Conservation (phyloP, 139 green algal genomes). For the Pseudopediastrum boryanum region DNA sequence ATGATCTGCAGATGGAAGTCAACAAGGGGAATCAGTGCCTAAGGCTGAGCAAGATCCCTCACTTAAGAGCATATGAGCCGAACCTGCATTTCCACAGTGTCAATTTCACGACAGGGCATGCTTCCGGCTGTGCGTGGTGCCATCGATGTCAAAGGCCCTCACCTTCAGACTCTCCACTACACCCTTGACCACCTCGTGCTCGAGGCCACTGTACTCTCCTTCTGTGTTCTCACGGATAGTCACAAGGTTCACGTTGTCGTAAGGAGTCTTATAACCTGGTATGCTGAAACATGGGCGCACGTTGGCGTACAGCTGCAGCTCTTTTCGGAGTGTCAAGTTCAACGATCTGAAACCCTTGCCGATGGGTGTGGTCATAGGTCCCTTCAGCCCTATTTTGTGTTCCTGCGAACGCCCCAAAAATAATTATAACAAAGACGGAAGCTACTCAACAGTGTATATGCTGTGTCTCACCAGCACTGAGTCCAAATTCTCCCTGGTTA, state of each 20-base stretch:
- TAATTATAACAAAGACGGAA: not conserved
- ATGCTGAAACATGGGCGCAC: conserved; percentile 95
- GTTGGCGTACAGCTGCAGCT: conserved; percentile 96
- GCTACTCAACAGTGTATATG: not conserved
- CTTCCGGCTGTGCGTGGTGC: not conserved
- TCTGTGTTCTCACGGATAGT: conserved; percentile 98
- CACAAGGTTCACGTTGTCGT: conserved; percentile 94
- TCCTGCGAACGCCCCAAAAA: conserved; percentile 54
- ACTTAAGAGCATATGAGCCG: not conserved
- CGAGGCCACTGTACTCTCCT: conserved; percentile 95
- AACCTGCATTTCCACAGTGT: too few species aligned
- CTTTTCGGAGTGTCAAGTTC: conserved; percentile 96
- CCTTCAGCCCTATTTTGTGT: conserved; percentile 92
- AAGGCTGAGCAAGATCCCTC: not conserved
- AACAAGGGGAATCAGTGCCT: not conserved
- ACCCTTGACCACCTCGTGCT: conserved; percentile 94
- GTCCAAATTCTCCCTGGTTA: conserved; percentile 94
- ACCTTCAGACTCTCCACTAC: conserved; percentile 96
- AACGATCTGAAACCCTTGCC: conserved; percentile 94
- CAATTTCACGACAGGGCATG: not conserved
- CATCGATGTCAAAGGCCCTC: not conserved
- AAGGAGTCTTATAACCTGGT: conserved; percentile 94
- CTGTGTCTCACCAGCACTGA: conserved; percentile 80
- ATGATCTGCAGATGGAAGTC: conserved; percentile 74
- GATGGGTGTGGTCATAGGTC: conserved; percentile 97